These are phyloP conservation scores for Elsinoe arachidis DNA, from an alignment of 2,329 filamentous ascomycete species.

Conservation along the genomic window DNA sequence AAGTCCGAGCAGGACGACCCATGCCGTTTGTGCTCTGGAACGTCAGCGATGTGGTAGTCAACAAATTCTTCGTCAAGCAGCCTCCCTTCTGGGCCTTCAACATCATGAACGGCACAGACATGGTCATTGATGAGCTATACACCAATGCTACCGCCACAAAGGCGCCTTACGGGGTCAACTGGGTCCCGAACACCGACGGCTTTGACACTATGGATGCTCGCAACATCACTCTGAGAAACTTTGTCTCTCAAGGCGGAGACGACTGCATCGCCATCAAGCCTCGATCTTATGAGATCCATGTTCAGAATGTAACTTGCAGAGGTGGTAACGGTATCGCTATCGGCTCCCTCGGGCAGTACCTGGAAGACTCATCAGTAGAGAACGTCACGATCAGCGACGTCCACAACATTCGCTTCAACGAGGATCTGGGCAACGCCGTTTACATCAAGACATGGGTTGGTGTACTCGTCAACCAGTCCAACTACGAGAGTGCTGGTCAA, in stretches of 20 bases:
- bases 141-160: conserved; percentile 43
- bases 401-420: conserved; percentile 37
- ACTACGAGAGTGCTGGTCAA: conserved; percentile 42
- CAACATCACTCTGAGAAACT: conserved; percentile 43
- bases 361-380: conserved; percentile 44
- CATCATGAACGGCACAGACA: conserved; percentile 50
- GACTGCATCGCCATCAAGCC: conserved; percentile 55
- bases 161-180: conserved; percentile 45
- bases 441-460: conserved; percentile 53
- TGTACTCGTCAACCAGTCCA: conserved; percentile 35
- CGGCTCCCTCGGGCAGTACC: conserved; percentile 47
- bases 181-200: conserved; percentile 51
- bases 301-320: conserved; percentile 47
- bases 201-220: conserved; percentile 49
- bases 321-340: conserved; percentile 46
- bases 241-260: conserved; percentile 50
- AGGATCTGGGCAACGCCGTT: conserved; percentile 40
- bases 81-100: conserved; percentile 48
- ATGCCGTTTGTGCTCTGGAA: conserved; percentile 55
- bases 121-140: conserved; percentile 44
- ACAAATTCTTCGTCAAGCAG: conserved; percentile 44
- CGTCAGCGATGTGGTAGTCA: conserved; percentile 45
- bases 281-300: conserved; percentile 50
- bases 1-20: conserved; percentile 43
- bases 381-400: conserved; percentile 43